These are phyloP conservation scores for Daldinia sp. DNA, from an alignment of 2,329 filamentous ascomycete species.

Conservation along the genomic window DNA sequence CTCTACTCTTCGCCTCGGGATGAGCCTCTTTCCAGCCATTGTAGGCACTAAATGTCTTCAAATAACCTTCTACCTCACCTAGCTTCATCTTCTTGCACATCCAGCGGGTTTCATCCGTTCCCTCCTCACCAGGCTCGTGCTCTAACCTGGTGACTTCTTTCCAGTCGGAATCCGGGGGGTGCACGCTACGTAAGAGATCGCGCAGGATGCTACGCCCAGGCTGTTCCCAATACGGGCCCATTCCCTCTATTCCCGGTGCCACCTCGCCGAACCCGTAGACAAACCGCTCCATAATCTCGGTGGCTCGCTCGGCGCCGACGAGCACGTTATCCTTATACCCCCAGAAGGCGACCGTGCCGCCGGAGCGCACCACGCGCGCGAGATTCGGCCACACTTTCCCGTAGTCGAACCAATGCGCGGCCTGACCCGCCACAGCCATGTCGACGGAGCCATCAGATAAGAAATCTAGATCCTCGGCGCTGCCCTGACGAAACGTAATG, in stretches of 20 bases:
- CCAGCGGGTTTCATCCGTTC: conserved; percentile 59
- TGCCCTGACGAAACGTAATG: conserved; percentile 62
- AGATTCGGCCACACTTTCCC: conserved; percentile 66
- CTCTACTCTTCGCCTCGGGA: conserved; percentile 61
- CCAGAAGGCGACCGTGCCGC: conserved; percentile 73
- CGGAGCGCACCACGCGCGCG: conserved; percentile 63
- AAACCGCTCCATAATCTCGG: conserved; percentile 65
- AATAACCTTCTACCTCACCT: conserved; percentile 70
- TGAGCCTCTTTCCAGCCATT: conserved; percentile 69
- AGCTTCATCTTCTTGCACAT: conserved; percentile 66
- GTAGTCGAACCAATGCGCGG: conserved; percentile 77
- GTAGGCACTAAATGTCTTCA: conserved; percentile 70
- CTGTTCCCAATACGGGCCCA: conserved; percentile 72
- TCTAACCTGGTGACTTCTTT: conserved; percentile 64
- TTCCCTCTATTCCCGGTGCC: conserved; percentile 58
- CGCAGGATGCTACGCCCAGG: conserved; percentile 68
- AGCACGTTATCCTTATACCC: conserved; percentile 75
- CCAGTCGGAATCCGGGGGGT: conserved; percentile 65
- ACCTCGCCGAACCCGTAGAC: conserved; percentile 64
- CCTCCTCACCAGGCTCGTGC: conserved; percentile 66
- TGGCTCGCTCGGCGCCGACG: conserved; percentile 64
- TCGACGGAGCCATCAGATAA: conserved; percentile 64
- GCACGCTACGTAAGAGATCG: conserved; percentile 63
- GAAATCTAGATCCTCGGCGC: conserved; percentile 67
- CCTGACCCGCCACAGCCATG: conserved; percentile 64